Evolutionary conservation across 2,329 filamentous ascomycete species (phyloP).

Genomic region (Beauveria bassiana): DNA sequence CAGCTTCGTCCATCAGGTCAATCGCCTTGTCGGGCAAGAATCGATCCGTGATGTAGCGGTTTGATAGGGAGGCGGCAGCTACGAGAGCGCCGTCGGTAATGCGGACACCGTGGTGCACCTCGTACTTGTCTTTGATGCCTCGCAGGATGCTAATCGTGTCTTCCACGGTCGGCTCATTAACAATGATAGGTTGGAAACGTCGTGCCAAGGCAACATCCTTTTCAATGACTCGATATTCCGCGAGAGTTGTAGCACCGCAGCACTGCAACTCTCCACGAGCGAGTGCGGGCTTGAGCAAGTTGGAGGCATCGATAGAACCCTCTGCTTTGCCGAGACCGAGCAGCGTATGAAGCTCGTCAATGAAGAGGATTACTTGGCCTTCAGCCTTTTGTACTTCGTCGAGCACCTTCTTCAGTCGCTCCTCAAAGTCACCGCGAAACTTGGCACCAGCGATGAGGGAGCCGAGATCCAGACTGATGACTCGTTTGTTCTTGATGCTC

Average conservation of each 20-base stretch:
- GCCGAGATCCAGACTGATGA: constrained; percentile 81
- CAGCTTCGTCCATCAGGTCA: constrained; percentile 92
- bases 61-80: constrained; percentile 84
- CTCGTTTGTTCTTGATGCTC: constrained; percentile 88
- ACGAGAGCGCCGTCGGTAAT: constrained; percentile 91
- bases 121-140: constrained; percentile 96
- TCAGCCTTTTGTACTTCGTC: constrained; percentile 86
- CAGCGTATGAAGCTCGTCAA: constrained; percentile 88
- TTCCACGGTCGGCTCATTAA: constrained; percentile 84
- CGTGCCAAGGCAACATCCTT: constrained; percentile 91
- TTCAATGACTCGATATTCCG: constrained; percentile 88
- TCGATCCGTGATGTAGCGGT: constrained; percentile 92
- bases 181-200: constrained; percentile 87
- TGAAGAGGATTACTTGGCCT: constrained; percentile 86
- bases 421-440: constrained; percentile 93
- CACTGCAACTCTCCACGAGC: constrained; percentile 89
- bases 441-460: constrained; percentile 93
- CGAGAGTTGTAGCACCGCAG: constrained; percentile 87
- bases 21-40: constrained; percentile 97
- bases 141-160: constrained; percentile 93
- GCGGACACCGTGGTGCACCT: constrained; percentile 91
- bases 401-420: constrained; percentile 81
- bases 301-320: constrained; percentile 93
- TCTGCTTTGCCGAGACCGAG: constrained; percentile 91
- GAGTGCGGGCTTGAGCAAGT: constrained; percentile 88